A percentile compares a stretch with the other conserved stretches of the same genome.
Evolutionary conservation across 2,329 filamentous ascomycete species (phyloP).

Genomic region (Neospermospora avenae): DNA sequence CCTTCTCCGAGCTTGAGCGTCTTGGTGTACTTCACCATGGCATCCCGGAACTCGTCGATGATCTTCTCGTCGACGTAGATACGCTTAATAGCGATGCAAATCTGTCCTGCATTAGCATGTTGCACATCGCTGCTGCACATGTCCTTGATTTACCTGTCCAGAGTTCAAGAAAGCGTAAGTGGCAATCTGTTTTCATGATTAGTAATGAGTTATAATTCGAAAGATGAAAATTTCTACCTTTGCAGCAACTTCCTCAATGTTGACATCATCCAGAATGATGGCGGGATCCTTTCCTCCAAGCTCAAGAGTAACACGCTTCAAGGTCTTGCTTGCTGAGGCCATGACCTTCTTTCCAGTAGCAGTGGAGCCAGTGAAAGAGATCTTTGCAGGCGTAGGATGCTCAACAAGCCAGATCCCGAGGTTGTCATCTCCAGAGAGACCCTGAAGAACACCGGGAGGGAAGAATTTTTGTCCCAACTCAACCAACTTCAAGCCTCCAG

Average conservation of each 20-base stretch:
- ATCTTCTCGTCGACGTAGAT: constrained; percentile 28
- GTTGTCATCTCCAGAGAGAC: constrained; percentile 50
- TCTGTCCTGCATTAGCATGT: constrained; percentile 43
- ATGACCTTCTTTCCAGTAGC: constrained; percentile 66
- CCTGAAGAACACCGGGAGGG: constrained; percentile 54
- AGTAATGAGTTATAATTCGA: constrained; percentile 11
- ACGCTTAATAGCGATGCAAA: constrained; percentile 25
- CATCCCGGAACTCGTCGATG: constrained; percentile 21
- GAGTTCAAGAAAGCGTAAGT: constrained; percentile 49
- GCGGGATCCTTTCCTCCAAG: constrained; percentile 63
- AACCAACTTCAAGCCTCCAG: constrained; percentile 48
- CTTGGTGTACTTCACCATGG: constrained; percentile 20
- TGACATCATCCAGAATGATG: constrained; percentile 60
- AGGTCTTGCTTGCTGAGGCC: constrained; percentile 52
- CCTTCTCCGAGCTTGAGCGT: constrained; percentile 21
- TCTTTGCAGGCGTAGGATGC: constrained; percentile 52
- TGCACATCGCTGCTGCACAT: constrained; percentile 38
- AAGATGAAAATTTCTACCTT: constrained; percentile 1
- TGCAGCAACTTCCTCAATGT: constrained; percentile 38
- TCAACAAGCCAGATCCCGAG: constrained; percentile 51
- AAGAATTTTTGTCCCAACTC: constrained; percentile 49
- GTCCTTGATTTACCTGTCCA: constrained; percentile 30
- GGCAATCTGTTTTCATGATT: constrained; percentile 36
- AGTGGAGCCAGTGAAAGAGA: constrained; percentile 70
- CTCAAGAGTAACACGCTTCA: constrained; percentile 62